Conservation (phyloP, 169 alveolate species). For the Plasmodium fragile region DNA sequence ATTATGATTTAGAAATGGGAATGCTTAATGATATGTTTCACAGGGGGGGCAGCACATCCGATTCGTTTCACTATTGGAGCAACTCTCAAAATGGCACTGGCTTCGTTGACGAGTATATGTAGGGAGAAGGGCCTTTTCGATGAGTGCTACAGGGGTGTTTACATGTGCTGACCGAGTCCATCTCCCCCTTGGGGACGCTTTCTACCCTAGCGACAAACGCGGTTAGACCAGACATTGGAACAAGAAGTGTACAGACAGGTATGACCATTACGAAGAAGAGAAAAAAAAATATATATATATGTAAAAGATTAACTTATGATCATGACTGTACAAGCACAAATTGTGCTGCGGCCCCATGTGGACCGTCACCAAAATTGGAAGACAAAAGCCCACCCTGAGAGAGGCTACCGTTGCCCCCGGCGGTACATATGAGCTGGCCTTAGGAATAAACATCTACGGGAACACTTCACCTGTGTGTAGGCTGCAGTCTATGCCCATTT, state of each 20-base stretch:
- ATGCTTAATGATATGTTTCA: not conserved
- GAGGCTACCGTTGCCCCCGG: not conserved
- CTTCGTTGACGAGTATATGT: not conserved
- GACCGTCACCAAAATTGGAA: not conserved
- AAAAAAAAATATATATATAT: no score
- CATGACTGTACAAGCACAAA: not conserved
- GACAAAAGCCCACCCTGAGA: not conserved
- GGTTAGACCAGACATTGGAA: not conserved
- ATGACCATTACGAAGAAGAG: not conserved
- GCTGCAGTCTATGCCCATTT: not conserved
- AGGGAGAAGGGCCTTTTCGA: no score
- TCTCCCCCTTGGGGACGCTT: not conserved
- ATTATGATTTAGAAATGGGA: not conserved
- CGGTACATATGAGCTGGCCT: not conserved
- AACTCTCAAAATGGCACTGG: not conserved
- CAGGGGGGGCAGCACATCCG: not conserved
- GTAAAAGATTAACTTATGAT: not conserved
- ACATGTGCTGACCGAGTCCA: not conserved
- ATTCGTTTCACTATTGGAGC: not conserved
- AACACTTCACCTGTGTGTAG: not conserved
- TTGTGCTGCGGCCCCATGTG: not conserved
- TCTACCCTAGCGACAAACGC: not conserved
- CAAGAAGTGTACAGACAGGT: not conserved
- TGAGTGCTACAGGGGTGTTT: not conserved
- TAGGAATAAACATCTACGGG: not conserved